Evolutionary conservation across 441 rosid species (phyloP).

Genomic region (Brassica hybrid): DNA sequence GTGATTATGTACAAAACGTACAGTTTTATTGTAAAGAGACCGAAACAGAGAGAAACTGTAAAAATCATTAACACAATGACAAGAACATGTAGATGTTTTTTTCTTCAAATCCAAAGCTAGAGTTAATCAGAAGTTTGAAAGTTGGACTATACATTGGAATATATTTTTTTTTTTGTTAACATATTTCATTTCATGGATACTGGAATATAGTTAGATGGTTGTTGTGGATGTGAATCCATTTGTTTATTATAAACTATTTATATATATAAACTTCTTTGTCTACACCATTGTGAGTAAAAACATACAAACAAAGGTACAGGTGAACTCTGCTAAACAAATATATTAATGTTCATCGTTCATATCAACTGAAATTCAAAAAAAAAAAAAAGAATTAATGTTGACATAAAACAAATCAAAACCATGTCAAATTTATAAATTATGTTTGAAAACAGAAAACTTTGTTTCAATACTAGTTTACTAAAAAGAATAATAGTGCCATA

Average conservation of each 20-base stretch:
- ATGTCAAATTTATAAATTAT: background rate
- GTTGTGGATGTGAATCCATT: background rate
- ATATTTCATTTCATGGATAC: no score
- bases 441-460: background rate
- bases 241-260: background rate
- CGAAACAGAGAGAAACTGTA: background rate
- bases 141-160: background rate
- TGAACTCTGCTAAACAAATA: no score
- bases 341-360: no score
- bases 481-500: background rate
- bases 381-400: no score
- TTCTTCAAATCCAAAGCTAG: background rate
- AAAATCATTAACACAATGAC: background rate
- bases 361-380: no score
- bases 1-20: background rate
- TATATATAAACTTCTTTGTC: no score
- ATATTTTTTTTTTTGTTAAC: no score
- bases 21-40: background rate
- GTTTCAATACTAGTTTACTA: background rate
- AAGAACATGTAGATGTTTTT: background rate
- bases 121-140: background rate
- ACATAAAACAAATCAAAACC: slow-evolving; percentile 1
- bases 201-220: background rate
- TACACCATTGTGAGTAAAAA: no score
- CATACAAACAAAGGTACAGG: no score